phyloP scores from a whole-genome alignment of 2,329 filamentous ascomycete genomes.

The Sporothrix curviconia region DNA sequence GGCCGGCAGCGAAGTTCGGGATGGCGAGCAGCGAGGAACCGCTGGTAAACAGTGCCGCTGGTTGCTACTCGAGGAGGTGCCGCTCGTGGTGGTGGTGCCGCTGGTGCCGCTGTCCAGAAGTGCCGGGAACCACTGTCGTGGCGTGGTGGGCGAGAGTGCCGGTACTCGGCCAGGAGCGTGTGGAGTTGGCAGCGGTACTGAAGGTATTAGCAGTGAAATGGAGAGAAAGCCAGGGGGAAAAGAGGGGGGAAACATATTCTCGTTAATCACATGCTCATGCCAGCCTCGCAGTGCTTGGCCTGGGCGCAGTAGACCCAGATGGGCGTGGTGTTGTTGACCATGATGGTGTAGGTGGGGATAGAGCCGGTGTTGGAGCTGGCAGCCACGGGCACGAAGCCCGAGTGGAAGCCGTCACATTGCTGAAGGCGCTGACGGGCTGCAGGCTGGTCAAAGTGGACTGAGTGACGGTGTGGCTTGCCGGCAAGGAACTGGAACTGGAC shows the following conservation, averaged over 20 bases:
- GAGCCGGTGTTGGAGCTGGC: conserved; percentile 42
- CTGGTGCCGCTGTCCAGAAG: conserved; percentile 16
- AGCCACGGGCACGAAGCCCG: conserved; percentile 59
- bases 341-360: conserved; percentile 64
- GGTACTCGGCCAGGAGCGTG: conserved; percentile 48
- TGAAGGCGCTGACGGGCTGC: conserved; percentile 34
- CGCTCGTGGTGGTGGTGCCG: conserved; percentile 24
- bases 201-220: background rate
- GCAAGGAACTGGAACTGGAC: conserved; percentile 61
- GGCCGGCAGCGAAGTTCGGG: conserved; percentile 35
- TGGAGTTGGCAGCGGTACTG: conserved; percentile 44
- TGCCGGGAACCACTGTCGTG: conserved; percentile 29
- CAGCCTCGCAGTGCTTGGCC: conserved; percentile 64
- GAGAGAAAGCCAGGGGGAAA: background rate
- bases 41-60: conserved; percentile 24
- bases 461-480: conserved; percentile 71
- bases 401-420: conserved; percentile 56
- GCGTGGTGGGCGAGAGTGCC: conserved; percentile 36
- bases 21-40: conserved; percentile 27
- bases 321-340: conserved; percentile 61
- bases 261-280: conserved; percentile 73
- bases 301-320: conserved; percentile 77
- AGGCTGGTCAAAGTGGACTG: conserved; percentile 58
- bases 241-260: conserved; percentile 37
- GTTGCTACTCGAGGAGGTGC: conserved; percentile 16